Evolutionary conservation across 305 asterid species (phyloP).

Genomic region (Fraxinus paxiana): DNA sequence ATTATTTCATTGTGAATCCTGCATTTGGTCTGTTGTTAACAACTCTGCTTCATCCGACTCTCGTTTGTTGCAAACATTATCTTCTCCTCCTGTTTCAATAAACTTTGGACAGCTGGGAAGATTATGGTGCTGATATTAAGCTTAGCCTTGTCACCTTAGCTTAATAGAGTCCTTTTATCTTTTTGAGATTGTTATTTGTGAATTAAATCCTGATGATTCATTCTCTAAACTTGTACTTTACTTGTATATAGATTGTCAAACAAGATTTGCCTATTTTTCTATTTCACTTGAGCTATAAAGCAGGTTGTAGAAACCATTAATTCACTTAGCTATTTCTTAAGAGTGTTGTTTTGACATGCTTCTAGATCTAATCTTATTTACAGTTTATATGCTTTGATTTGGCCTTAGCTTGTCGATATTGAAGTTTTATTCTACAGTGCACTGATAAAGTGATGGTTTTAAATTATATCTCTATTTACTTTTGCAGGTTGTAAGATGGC

Average conservation of each 20-base stretch:
- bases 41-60: neutral
- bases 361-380: neutral
- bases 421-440: neutral
- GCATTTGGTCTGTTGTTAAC: neutral
- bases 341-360: neutral
- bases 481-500: slow-evolving; percentile 60
- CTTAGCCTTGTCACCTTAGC: neutral
- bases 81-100: neutral
- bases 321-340: neutral
- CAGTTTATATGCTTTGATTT: neutral
- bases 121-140: neutral
- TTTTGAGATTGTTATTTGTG: neutral
- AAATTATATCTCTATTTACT: neutral
- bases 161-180: neutral
- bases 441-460: neutral
- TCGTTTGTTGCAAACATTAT: neutral
- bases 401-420: neutral
- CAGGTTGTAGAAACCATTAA: neutral
- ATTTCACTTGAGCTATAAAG: neutral
- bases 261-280: neutral
- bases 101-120: neutral
- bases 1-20: neutral
- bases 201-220: neutral
- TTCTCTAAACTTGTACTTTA: neutral
- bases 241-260: neutral